phyloP scores from a whole-genome alignment of 495 filamentous ascomycete genomes.

The Aspergillus panamensis region DNA sequence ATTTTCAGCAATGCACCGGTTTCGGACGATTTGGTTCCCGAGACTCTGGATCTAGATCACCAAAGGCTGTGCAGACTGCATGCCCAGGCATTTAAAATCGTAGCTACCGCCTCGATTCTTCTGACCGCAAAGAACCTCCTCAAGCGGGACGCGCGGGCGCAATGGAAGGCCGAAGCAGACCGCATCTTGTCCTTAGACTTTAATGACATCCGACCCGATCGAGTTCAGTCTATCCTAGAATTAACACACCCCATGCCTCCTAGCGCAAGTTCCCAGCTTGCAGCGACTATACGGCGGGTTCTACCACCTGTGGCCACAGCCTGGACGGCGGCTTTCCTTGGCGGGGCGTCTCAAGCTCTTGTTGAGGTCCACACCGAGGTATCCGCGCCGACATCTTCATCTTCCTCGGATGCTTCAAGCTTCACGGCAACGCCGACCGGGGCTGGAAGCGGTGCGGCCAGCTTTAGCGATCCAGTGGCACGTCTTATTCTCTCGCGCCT shows the following conservation, averaged over 20 bases:
- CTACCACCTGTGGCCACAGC: constrained; percentile 46
- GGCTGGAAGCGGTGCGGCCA: constrained; percentile 20
- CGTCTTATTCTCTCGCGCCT: constrained; percentile 74
- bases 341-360: constrained; percentile 35
- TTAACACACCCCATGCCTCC: constrained; percentile 75
- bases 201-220: constrained; percentile 52
- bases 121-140: constrained; percentile 93
- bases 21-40: constrained; percentile 61
- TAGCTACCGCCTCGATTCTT: constrained; percentile 76
- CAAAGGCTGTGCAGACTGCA: constrained; percentile 67
- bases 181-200: constrained; percentile 63
- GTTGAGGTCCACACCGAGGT: constrained; percentile 34
- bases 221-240: constrained; percentile 75
- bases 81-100: constrained; percentile 64
- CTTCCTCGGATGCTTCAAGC: constrained; percentile 15
- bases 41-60: constrained; percentile 79
- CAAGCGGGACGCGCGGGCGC: constrained; percentile 82
- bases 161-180: constrained; percentile 84
- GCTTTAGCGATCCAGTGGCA: constrained; percentile 73
- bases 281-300: constrained; percentile 53
- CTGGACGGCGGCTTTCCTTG: constrained; percentile 29
- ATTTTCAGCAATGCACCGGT: constrained; percentile 58
- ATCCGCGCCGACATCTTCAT: constrained; percentile 12
- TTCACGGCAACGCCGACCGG: constrained; percentile 11
- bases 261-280: constrained; percentile 41